Conservation (phyloP, 345 rosid genomes). For the Rhizophora apiculata region DNA sequence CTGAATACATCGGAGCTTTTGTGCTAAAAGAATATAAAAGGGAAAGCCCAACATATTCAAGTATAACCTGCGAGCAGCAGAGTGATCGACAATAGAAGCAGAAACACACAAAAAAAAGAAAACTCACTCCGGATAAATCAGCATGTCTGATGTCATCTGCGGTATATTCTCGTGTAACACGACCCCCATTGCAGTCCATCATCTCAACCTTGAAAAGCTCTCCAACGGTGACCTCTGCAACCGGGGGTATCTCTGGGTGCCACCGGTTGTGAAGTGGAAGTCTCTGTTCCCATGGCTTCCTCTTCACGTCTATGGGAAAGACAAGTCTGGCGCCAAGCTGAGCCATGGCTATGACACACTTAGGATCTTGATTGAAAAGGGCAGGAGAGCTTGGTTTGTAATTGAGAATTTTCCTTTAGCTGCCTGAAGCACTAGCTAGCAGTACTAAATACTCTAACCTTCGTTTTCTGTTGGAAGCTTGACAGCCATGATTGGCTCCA, state of each 20-base stretch:
- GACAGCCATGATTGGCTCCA: constrained; percentile 15
- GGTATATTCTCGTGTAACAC: constrained; percentile 35
- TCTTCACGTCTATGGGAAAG: constrained; percentile 55
- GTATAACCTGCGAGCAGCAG: too few relatives aligned
- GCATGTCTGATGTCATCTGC: constrained; percentile 49
- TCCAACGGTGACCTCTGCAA: constrained; percentile 34
- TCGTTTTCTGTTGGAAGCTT: constrained; percentile 13
- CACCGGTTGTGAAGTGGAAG: constrained; percentile 57
- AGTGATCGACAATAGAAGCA: not conserved
- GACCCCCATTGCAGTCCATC: constrained; percentile 52
- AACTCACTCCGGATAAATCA: constrained; percentile 47
- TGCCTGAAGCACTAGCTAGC: not conserved
- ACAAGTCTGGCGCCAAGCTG: constrained; percentile 35
- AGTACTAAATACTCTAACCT: not conserved
- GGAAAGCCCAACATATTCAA: too few relatives aligned
- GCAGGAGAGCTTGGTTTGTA: not conserved
- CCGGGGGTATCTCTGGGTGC: constrained; percentile 61
- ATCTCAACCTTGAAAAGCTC: constrained; percentile 61
- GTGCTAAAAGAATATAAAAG: too few relatives aligned
- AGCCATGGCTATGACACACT: constrained; percentile 21
- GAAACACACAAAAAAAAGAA: not conserved
- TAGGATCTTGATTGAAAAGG: not conserved
- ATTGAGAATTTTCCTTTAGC: not conserved
- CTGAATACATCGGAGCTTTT: too few relatives aligned
- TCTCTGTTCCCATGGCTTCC: constrained; percentile 55